phyloP scores from a whole-genome alignment of 108 stramenopile species.

The Conticribra guillardii region DNA sequence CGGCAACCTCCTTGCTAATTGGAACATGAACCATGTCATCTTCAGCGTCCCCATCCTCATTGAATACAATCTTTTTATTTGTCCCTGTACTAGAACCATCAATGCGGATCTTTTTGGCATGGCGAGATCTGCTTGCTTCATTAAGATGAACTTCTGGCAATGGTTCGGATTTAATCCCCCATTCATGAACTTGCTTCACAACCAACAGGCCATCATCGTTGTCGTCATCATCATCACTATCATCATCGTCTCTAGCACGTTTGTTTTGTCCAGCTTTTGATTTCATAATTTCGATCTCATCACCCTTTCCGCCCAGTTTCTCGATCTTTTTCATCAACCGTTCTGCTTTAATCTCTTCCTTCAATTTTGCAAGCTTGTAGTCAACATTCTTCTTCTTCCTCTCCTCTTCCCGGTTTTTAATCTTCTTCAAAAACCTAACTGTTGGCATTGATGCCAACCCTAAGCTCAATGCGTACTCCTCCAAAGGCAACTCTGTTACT shows the following conservation, averaged over 20 bases:
- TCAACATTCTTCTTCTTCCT: slow-evolving; percentile 92
- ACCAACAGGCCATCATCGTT: slow-evolving; percentile 79
- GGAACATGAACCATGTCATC: slow-evolving; percentile 59
- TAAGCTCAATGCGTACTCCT: slow-evolving; percentile 86
- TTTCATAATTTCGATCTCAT: slow-evolving; percentile 28
- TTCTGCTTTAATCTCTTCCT: slow-evolving; percentile 93
- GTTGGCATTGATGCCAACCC: slow-evolving; percentile 90
- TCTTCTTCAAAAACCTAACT: slow-evolving; percentile 78
- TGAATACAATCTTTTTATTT: slow-evolving; percentile 81
- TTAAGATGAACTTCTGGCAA: slow-evolving; percentile 44
- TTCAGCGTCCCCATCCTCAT: slow-evolving; percentile 87
- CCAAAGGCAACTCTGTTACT: slow-evolving; percentile 74
- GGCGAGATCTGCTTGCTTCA: slow-evolving; percentile 61
- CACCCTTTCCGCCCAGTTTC: slow-evolving; percentile 49
- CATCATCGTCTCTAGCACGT: slow-evolving; percentile 39
- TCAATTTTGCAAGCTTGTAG: slow-evolving; percentile 87
- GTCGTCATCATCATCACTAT: slow-evolving; percentile 43
- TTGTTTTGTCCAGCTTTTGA: slow-evolving; percentile 23
- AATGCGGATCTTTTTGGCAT: slow-evolving; percentile 83
- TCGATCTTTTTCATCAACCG: slow-evolving; percentile 82
- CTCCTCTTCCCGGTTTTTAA: slow-evolving; percentile 77
- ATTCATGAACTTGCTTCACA: slow-evolving; percentile 75
- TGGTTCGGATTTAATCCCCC: slow-evolving; percentile 37
- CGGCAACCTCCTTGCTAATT: slow-evolving; percentile 19
- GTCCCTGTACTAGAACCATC: slow-evolving; percentile 65